Conservation (phyloP, 352 stramenopile species). For the Phytophthora aleatoria region DNA sequence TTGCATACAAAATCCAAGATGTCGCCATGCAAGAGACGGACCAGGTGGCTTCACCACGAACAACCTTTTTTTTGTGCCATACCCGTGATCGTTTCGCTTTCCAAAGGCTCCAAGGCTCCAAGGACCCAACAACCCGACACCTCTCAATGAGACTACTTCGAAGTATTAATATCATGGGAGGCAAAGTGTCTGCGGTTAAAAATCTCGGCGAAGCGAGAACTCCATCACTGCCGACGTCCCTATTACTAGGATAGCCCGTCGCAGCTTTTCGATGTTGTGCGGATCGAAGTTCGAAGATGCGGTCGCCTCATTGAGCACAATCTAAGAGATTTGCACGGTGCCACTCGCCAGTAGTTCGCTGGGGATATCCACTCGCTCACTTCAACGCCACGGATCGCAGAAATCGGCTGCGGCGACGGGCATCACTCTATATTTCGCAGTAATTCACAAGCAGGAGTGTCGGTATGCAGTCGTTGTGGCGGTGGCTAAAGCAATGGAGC, state of each 20-base stretch:
- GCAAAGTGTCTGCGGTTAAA: too few relatives aligned
- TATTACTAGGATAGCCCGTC: too few relatives aligned
- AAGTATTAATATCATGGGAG: too few relatives aligned
- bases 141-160: too few relatives aligned
- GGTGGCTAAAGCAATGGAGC: background rate
- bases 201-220: too few relatives aligned
- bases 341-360: background rate
- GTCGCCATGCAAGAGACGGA: constrained; percentile 8
- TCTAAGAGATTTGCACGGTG: constrained; percentile 13
- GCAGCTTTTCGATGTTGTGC: too few relatives aligned
- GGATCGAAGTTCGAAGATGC: too few relatives aligned
- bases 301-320: constrained; percentile 7
- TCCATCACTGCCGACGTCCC: too few relatives aligned
- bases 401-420: constrained; percentile 21
- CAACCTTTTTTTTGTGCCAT: background rate
- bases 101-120: background rate
- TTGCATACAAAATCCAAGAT: constrained; percentile 20
- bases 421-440: background rate
- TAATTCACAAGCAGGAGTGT: background rate
- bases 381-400: constrained; percentile 27
- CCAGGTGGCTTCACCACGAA: constrained; percentile 18
- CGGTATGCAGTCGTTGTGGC: background rate
- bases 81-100: background rate
- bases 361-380: constrained; percentile 21
- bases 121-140: too few relatives aligned